Conservation (phyloP, 805 yeast genomes). For the Wickerhamiella brachini region DNA sequence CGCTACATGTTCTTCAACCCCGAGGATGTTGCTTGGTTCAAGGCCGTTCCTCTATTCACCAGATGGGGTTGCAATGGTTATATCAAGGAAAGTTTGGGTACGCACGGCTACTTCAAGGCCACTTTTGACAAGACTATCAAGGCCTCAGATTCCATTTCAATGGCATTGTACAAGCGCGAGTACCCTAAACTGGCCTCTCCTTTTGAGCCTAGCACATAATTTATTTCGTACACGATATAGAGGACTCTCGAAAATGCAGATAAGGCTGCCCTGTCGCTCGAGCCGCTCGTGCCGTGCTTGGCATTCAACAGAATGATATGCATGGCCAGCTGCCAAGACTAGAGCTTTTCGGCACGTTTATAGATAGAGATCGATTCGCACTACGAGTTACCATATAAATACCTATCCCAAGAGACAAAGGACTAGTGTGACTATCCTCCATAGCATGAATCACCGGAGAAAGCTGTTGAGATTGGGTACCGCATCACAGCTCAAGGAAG, state of each 20-base stretch:
- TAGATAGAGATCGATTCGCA: no score
- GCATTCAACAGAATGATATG: neutral
- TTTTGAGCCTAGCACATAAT: neutral
- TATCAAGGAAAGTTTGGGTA: slow-evolving; percentile 90
- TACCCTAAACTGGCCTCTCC: slow-evolving; percentile 46
- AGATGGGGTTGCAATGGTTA: slow-evolving; percentile 88
- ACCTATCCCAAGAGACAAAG: no score
- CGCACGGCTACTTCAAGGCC: slow-evolving; percentile 96
- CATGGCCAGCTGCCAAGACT: neutral
- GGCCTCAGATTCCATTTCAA: slow-evolving; percentile 85
- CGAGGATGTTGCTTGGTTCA: slow-evolving; percentile 79
- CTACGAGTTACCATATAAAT: no score
- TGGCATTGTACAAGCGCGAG: slow-evolving; percentile 85
- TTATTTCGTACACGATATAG: neutral
- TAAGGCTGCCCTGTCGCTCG: no score
- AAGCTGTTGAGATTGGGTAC: no score
- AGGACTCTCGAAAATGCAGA: neutral
- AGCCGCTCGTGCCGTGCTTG: neutral
- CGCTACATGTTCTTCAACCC: slow-evolving; percentile 95
- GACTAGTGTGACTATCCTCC: no score
- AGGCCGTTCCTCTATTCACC: slow-evolving; percentile 83
- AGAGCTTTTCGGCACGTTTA: neutral
- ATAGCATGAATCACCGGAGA: no score
- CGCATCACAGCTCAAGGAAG: neutral
- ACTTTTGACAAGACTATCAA: slow-evolving; percentile 81